Base-by-base conservation (phyloP, 2,329 filamentous ascomycete species). In the Fusarium incarnatum region DNA sequence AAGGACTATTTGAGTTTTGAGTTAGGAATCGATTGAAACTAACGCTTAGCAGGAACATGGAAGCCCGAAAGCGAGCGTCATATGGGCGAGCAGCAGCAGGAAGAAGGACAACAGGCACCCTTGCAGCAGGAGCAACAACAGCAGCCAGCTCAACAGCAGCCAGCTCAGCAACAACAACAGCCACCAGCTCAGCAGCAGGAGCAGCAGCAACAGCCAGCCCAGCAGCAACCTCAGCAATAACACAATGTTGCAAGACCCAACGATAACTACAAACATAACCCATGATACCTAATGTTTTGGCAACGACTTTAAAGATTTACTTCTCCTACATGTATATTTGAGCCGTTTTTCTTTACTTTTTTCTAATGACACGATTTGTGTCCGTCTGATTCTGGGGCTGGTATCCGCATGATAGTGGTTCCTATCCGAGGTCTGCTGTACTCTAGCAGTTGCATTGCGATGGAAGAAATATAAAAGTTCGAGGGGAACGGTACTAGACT, bases 31-130 rank as follows among this genome's bases (percentile, higher is more conserved):
- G 20, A 23, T 53, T 30, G 45, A 70, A 41, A 67, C 44, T 41
- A 37, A 66, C 11, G 22, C 12, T 9, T 25, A 7, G 7, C 74
- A 93, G 91, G 91, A 50, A 91, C 90, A 6, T 94, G 91, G 91
- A 94, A 94, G 78, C 91, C 91, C 25, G 90, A 92, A 76, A 86
- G 80, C 72, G 88, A 92, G 76, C 86, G 91, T 68, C 89, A 92
- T 74, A 92, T 93, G 73, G 91, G 91, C 73, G 83, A 86, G 69
- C 68, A 77, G 9, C 28, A 22, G 13, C 27, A 73, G n/a, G 62
- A 71, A 37, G 34, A 37, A 37, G 34, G 9, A 18, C 34, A 37
- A 37, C 34, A 37, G 18, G 34, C 34, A 37, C 16, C 34, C 9
- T 37, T 37, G 16, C 66, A 75, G 18, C 69, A 71, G 13, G 54